These are phyloP conservation scores for Fusarium sp. DNA, from an alignment of 2,329 filamentous ascomycete genomes.

Conservation along the genomic window DNA sequence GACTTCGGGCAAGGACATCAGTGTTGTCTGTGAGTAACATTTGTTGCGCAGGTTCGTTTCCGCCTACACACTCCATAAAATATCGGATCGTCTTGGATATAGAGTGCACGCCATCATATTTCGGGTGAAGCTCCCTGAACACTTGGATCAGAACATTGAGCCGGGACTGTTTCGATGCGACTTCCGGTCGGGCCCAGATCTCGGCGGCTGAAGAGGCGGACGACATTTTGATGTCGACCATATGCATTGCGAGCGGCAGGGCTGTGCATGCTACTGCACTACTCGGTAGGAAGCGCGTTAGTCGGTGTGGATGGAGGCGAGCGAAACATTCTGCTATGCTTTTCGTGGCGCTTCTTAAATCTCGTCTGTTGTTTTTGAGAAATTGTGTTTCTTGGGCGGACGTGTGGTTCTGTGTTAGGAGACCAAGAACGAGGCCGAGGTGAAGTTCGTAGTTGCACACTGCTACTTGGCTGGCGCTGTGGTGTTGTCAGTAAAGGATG, in stretches of 20 bases:
- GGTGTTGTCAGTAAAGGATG: not conserved
- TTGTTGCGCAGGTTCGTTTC: not conserved
- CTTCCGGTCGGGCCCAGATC: conserved; percentile 19
- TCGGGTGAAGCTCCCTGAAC: conserved; percentile 31
- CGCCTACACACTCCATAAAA: conserved; percentile 36
- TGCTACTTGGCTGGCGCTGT: conserved; percentile 29
- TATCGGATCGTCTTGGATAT: conserved; percentile 38
- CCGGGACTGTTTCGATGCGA: conserved; percentile 30
- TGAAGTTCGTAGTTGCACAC: conserved; percentile 35
- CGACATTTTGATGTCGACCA: conserved; percentile 34
- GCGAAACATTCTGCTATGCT: conserved; percentile 33
- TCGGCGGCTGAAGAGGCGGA: conserved; percentile 20
- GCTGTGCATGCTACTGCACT: conserved; percentile 38
- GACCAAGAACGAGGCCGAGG: conserved; percentile 25
- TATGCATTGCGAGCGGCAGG: conserved; percentile 34
- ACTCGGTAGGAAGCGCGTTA: conserved; percentile 34
- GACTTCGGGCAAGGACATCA: conserved; percentile 26
- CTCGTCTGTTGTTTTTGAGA: conserved; percentile 28
- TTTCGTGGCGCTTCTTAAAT: conserved; percentile 26
- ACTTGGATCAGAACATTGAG: conserved; percentile 38
- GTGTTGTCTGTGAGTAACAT: not conserved
- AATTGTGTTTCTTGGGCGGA: conserved; percentile 15
- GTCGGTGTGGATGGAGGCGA: conserved; percentile 11
- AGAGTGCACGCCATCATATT: conserved; percentile 36
- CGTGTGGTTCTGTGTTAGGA: conserved; percentile 1